Percentiles rank a stretch among this genome's conserved stretches.
Conservation (phyloP, 2,329 filamentous ascomycete genomes). For the Metarhizium brunneum region DNA sequence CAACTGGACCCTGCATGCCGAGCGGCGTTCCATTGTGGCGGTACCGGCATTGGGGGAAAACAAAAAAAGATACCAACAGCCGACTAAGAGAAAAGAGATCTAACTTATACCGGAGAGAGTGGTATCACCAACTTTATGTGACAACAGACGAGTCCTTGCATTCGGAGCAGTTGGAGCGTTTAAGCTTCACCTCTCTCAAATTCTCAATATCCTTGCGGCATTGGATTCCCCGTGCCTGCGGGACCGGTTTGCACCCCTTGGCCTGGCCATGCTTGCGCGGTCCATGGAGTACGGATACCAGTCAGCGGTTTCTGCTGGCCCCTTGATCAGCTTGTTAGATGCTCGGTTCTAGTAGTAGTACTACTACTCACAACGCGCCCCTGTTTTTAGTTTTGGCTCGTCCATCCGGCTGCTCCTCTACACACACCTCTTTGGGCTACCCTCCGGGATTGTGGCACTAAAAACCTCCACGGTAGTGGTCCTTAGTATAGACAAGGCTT, state of each 20-base stretch:
- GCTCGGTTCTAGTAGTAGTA: not conserved
- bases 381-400: not conserved
- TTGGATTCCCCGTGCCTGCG: not conserved
- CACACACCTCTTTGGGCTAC: constrained; percentile 1
- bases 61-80: not conserved
- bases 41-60: not conserved
- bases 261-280: no score
- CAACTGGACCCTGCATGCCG: not conserved
- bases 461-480: not conserved
- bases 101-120: not conserved
- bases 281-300: no score
- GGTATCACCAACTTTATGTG: not conserved
- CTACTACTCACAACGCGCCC: no score
- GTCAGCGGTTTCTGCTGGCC: not conserved
- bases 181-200: not conserved
- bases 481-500: constrained; percentile 2
- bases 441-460: not conserved
- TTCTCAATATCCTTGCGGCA: not conserved
- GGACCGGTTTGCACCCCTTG: no score
- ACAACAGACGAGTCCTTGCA: not conserved
- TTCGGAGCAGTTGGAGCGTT: not conserved
- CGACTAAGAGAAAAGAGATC: not conserved
- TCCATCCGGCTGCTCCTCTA: not conserved
- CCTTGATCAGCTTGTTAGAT: not conserved
- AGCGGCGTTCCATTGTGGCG: not conserved